phyloP scores from a whole-genome alignment of 148 eudicot species.

The Simmondsia chinensis region DNA sequence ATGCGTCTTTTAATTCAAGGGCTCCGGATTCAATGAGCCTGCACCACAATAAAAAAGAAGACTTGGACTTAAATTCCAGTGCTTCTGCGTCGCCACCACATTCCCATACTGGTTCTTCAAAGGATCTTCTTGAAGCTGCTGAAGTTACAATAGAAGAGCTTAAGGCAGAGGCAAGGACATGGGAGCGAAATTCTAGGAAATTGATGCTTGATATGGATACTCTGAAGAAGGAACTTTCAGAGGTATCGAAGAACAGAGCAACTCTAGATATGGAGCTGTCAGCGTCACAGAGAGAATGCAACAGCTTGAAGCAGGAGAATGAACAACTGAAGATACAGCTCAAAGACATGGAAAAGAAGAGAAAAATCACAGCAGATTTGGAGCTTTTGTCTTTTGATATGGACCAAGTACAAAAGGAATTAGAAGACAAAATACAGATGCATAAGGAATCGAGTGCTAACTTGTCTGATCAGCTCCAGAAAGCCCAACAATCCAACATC shows the following conservation, averaged over 20 bases:
- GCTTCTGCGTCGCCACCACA: constrained; percentile 22
- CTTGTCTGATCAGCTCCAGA: constrained; percentile 55
- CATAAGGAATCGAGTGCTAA: constrained; percentile 48
- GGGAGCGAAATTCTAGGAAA: constrained; percentile 77
- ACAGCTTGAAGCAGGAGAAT: constrained; percentile 49
- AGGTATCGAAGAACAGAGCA: constrained; percentile 43
- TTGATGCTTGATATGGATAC: constrained; percentile 50
- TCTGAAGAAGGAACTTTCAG: constrained; percentile 45
- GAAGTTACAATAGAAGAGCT: constrained; percentile 68
- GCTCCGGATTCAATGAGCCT: constrained; percentile 14
- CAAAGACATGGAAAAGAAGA: constrained; percentile 26
- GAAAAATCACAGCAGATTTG: constrained; percentile 19
- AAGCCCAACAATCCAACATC: constrained; percentile 75
- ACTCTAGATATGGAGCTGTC: constrained; percentile 61
- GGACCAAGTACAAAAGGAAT: constrained; percentile 37
- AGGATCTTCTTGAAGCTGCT: constrained; percentile 58
- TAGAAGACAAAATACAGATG: constrained; percentile 57
- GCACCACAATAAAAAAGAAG: constrained; percentile 19
- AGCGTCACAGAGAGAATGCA: constrained; percentile 41
- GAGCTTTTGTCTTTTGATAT: constrained; percentile 23
- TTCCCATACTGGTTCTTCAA: constrained; percentile 40
- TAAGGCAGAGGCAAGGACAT: constrained; percentile 58
- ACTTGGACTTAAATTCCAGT: constrained; percentile 18
- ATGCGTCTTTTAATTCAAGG: constrained; percentile 24
- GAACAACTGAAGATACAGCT: constrained; percentile 35